A percentile compares a stretch with the other conserved stretches of the same genome.
These are phyloP conservation scores for Gloeopeniophorella convolvens DNA, from an alignment of 768 basidiomycete species.

Conservation along the genomic window DNA sequence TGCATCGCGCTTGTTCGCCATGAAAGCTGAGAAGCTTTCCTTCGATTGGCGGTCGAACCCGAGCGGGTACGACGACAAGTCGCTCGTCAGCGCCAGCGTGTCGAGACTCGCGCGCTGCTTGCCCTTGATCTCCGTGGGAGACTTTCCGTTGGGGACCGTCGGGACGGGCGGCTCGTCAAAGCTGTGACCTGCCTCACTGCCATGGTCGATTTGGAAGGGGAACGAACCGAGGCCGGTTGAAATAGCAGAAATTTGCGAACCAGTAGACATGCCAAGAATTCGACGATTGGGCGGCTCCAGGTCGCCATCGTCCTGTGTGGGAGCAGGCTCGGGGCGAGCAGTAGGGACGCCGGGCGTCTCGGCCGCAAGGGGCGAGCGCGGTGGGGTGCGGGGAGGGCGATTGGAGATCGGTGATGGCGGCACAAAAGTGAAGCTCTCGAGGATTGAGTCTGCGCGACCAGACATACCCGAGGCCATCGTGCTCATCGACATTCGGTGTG, in stretches of 20 bases:
- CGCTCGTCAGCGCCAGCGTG: conserved; percentile 76
- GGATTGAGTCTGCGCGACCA: conserved; percentile 73
- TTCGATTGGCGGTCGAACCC: conserved; percentile 45
- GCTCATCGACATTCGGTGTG: conserved; percentile 19
- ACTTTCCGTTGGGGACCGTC: neutral
- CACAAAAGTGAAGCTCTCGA: conserved; percentile 85
- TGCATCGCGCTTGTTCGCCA: conserved; percentile 3
- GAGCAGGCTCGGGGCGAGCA: neutral
- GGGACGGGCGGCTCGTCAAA: neutral
- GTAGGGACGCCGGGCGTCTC: conserved; percentile 29
- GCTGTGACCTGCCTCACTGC: conserved; percentile 27
- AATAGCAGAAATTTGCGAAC: conserved; percentile 68
- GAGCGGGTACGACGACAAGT: conserved; percentile 78
- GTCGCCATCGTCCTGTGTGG: conserved; percentile 11
- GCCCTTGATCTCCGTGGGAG: conserved; percentile 22
- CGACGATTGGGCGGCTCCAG: conserved; percentile 49
- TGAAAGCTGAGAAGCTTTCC: conserved; percentile 9
- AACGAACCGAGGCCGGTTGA: conserved; percentile 80
- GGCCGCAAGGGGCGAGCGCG: conserved; percentile 63
- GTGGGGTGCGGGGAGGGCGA: conserved; percentile 66
- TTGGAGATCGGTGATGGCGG: conserved; percentile 88
- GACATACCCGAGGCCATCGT: conserved; percentile 61
- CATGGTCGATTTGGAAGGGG: conserved; percentile 80
- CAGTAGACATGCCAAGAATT: conserved; percentile 65
- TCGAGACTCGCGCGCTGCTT: conserved; percentile 78